Evolutionary conservation across 2,329 filamentous ascomycete genomes (phyloP).

Genomic region (Sphaerostilbella broomeana): DNA sequence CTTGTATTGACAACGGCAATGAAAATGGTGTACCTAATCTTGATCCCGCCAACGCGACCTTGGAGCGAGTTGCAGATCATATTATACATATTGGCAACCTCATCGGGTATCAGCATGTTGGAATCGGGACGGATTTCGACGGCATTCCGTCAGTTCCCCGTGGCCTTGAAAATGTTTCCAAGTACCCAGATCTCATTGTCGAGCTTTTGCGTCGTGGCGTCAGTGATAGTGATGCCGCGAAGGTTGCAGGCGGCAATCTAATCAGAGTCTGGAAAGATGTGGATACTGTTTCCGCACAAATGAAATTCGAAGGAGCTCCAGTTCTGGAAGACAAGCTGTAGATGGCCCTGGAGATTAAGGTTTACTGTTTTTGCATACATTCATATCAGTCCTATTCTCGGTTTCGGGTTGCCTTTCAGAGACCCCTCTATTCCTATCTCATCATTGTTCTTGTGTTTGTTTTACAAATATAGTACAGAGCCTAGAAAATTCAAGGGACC

Average conservation of each 20-base stretch:
- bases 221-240: slow-evolving; percentile 64
- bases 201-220: slow-evolving; percentile 69
- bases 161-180: slow-evolving; percentile 79
- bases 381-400: too few species aligned
- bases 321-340: slow-evolving; percentile 46
- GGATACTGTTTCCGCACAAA: slow-evolving; percentile 59
- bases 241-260: slow-evolving; percentile 73
- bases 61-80: slow-evolving; percentile 73
- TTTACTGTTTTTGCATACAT: slow-evolving; percentile 23
- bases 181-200: slow-evolving; percentile 71
- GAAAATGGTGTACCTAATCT: slow-evolving; percentile 61
- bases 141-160: slow-evolving; percentile 60
- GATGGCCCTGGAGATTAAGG: too few species aligned
- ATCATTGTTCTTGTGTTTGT: too few species aligned
- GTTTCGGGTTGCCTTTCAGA: too few species aligned
- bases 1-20: slow-evolving; percentile 56
- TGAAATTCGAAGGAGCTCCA: slow-evolving; percentile 54
- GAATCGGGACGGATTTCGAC: slow-evolving; percentile 85
- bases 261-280: slow-evolving; percentile 78
- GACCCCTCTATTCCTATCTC: too few species aligned
- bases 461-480: too few species aligned
- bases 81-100: slow-evolving; percentile 74
- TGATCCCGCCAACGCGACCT: slow-evolving; percentile 61
- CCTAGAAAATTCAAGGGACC: too few species aligned
- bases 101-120: slow-evolving; percentile 83